Percentiles rank a stretch among this genome's conserved stretches.
Conservation (phyloP, 371 early-diverging fungal genomes). For the Sporodiniella umbellata region DNA sequence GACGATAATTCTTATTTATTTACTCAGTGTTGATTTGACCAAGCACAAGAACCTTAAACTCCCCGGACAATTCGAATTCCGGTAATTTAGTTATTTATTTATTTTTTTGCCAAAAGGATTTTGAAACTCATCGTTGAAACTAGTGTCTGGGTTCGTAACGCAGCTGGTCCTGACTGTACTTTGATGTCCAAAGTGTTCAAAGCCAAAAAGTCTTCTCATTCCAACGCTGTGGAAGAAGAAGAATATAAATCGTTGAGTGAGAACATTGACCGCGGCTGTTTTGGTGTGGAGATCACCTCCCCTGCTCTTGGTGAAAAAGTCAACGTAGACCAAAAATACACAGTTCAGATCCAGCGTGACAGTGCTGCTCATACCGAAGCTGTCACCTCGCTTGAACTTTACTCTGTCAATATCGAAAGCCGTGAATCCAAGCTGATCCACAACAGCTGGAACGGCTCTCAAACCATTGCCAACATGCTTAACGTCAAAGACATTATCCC, state of each 20-base stretch:
- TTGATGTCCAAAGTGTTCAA: conserved; percentile 52
- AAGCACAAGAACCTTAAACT: conserved; percentile 32
- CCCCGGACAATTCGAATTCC: conserved; percentile 48
- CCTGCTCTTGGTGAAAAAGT: conserved; percentile 35
- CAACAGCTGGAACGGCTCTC: conserved; percentile 30
- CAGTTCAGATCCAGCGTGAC: conserved; percentile 42
- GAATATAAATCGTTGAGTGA: conserved; percentile 21
- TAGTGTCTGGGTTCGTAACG: conserved; percentile 42
- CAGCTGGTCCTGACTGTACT: conserved; percentile 45
- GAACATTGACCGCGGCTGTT: conserved; percentile 47
- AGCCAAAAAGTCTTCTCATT: conserved; percentile 33
- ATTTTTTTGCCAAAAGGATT: background rate
- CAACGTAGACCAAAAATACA: conserved; percentile 12
- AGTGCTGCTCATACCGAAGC: conserved; percentile 35
- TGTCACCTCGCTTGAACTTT: conserved; percentile 29
- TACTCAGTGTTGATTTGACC: conserved; percentile 38
- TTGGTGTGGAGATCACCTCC: conserved; percentile 36
- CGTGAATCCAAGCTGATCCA: conserved; percentile 34
- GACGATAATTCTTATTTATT: background rate
- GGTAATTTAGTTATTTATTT: conserved; percentile 23
- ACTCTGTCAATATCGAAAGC: conserved; percentile 31
- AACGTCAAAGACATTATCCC: conserved; percentile 41
- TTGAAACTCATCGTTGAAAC: background rate
- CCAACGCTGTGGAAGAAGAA: conserved; percentile 33
- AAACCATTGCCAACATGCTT: conserved; percentile 23